Percentiles rank a stretch among this genome's conserved stretches.
phyloP scores from a whole-genome alignment of 306 rosid species.

The Gleditsia sinensis region DNA sequence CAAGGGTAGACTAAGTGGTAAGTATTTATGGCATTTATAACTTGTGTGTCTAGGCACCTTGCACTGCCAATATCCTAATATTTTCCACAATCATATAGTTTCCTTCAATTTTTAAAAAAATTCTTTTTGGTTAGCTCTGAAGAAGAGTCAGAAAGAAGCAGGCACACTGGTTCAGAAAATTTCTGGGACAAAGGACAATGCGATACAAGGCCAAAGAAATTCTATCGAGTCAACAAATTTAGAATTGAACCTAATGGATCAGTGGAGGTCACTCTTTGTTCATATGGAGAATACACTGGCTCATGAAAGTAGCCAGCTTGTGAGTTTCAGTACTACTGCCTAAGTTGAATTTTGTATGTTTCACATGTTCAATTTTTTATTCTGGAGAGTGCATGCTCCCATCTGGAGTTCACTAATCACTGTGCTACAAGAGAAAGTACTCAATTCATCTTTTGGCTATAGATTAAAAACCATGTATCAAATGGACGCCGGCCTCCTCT shows the following conservation, averaged over 20 bases:
- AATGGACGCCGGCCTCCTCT: neutral
- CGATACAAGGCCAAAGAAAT: constrained; percentile 38
- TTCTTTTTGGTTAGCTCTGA: constrained; percentile 53
- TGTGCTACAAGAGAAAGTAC: constrained; percentile 7
- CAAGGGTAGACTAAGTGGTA: constrained; percentile 81
- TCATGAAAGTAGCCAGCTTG: constrained; percentile 71
- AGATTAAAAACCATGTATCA: neutral
- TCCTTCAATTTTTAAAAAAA: neutral
- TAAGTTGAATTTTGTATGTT: neutral
- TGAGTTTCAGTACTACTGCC: constrained; percentile 50
- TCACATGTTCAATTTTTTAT: neutral
- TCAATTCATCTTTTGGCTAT: neutral
- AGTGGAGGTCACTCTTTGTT: constrained; percentile 85
- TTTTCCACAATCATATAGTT: neutral
- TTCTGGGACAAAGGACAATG: constrained; percentile 51
- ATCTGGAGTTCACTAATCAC: neutral
- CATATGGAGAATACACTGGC: constrained; percentile 65
- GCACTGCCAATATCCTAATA: neutral
- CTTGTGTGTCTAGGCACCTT: neutral
- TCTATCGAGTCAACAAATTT: constrained; percentile 44
- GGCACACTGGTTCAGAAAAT: constrained; percentile 59
- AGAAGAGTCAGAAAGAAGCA: constrained; percentile 85
- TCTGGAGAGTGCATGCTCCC: neutral
- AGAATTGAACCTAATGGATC: constrained; percentile 67
- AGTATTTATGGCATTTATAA: constrained; percentile 22